Base-by-base conservation (phyloP, 208 protist species). In the Wallacemonas sp. region DNA sequence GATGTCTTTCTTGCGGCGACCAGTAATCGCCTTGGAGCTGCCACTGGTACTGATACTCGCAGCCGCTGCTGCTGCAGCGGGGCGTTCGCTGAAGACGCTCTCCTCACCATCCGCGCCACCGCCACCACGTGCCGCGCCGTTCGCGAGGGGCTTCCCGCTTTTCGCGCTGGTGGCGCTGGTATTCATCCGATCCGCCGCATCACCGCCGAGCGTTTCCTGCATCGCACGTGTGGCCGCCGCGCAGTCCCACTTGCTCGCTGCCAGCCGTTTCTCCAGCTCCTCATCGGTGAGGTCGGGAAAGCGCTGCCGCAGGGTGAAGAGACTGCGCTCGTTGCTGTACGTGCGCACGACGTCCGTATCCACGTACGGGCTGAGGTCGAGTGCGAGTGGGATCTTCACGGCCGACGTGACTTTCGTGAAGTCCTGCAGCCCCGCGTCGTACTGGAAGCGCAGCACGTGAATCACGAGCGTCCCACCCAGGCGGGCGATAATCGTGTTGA, bases 391-490 rank as follows among this genome's bases (percentile, higher is more conserved):
- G 30, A 96, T 85, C 17, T 70, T 33, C 16, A 96, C 87, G 14
- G 74, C 74, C 19, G 57, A 62, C 5, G 76, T 73, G 26, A 85
- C 63, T 61, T 96, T 96, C 16, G 87, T 72, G 49, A 92, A 90
- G 55, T 80, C 71, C 33, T 80, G 70, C 12, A 55, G 55, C 8
- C 65, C 58, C 1, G 68, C 29, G 33, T 91, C 75, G 65, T 77
- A 92, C 36, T 92, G 85, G 68, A 96, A 96, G 47, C 90, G 86
- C 32, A 96, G 73, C 17, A 96, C 65, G 62, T 96, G 87, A 12
- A 96, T 41, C 17, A 80, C 90, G 5, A 96, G 57, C 44, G 79
- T 87, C 14, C 78, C 87, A 36, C 87, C 87, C 6, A 96, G 68
- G 5, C 68, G 69, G 11, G 81, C 83, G 19, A 96, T 79, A 32